These are phyloP conservation scores for Tolypocladium amazonense DNA, from an alignment of 2,329 filamentous ascomycete genomes.

Conservation along the genomic window DNA sequence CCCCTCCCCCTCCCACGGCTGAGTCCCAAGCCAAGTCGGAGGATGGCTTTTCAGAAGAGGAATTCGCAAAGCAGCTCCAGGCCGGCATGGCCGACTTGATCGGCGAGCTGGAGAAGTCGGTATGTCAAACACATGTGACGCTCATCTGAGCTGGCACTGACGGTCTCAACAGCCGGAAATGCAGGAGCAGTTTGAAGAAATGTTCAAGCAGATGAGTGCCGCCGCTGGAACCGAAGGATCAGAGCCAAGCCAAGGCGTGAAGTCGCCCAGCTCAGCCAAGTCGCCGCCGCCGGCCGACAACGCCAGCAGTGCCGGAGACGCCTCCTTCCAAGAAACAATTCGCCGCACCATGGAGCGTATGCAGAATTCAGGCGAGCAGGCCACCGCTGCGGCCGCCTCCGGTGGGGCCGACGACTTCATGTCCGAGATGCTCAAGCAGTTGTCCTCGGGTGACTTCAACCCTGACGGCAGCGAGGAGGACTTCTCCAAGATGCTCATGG, in stretches of 20 bases:
- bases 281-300: constrained; percentile 23
- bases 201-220: constrained; percentile 62
- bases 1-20: constrained; percentile 13
- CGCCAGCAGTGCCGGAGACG: constrained; percentile 30
- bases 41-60: constrained; percentile 53
- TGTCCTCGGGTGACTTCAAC: constrained; percentile 51
- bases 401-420: constrained; percentile 68
- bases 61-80: constrained; percentile 79
- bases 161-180: constrained; percentile 47
- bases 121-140: constrained; percentile 19
- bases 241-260: constrained; percentile 5
- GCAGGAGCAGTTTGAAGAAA: constrained; percentile 66
- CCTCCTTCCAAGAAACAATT: constrained; percentile 85
- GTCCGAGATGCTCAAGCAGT: constrained; percentile 83
- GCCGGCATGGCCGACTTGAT: constrained; percentile 80
- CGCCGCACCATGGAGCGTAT: constrained; percentile 92
- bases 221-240: constrained; percentile 25
- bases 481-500: constrained; percentile 87
- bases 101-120: constrained; percentile 54
- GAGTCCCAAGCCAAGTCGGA: constrained; percentile 12
- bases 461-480: constrained; percentile 62
- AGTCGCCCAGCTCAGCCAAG: constrained; percentile 13
- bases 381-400: constrained; percentile 65
- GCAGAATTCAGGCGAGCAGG: constrained; percentile 78
- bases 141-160: neutral